Conservation (phyloP, 2,329 filamentous ascomycete species). For the Purpureocillium lavendulum region DNA sequence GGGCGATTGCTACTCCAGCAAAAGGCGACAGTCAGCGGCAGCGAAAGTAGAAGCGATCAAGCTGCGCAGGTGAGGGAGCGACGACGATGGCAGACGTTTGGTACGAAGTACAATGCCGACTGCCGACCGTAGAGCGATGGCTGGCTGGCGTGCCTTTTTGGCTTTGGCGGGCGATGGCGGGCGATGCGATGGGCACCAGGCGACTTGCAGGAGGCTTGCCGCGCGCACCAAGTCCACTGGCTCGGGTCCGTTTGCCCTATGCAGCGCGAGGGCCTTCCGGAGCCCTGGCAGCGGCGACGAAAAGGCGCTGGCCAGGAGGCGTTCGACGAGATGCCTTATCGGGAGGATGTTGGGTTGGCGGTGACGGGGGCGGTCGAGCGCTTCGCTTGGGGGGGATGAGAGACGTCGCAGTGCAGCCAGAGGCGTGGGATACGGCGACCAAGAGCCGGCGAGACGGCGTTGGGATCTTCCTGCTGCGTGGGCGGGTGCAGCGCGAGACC, state of each 20-base stretch:
- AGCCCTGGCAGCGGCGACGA: conserved; percentile 3
- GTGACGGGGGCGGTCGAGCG: neutral
- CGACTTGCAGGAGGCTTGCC: neutral
- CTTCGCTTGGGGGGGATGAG: conserved; percentile 1
- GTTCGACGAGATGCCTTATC: neutral
- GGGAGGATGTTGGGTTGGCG: neutral
- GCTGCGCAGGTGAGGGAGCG: conserved; percentile 8
- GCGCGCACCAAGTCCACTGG: neutral
- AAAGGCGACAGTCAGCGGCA: neutral
- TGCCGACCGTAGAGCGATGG: conserved; percentile 4
- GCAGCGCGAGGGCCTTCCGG: too few relatives aligned
- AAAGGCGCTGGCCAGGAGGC: neutral
- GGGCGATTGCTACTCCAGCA: neutral
- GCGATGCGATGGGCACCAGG: too few relatives aligned
- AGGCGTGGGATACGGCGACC: conserved; percentile 9
- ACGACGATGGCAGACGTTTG: conserved; percentile 11
- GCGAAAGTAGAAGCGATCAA: neutral
- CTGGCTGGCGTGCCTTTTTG: too few relatives aligned
- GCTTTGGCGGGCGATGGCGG: too few relatives aligned
- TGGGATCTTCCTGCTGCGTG: conserved; percentile 10
- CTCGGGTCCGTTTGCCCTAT: too few relatives aligned
- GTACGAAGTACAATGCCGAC: conserved; percentile 14
- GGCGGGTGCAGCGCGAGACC: conserved; percentile 2
- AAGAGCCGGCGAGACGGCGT: conserved; percentile 11
- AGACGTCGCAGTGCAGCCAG: conserved; percentile 10